A percentile compares a stretch with the other conserved stretches of the same genome.
phyloP scores from a whole-genome alignment of 2,329 filamentous ascomycete species.

The Epichloe coenophiala region DNA sequence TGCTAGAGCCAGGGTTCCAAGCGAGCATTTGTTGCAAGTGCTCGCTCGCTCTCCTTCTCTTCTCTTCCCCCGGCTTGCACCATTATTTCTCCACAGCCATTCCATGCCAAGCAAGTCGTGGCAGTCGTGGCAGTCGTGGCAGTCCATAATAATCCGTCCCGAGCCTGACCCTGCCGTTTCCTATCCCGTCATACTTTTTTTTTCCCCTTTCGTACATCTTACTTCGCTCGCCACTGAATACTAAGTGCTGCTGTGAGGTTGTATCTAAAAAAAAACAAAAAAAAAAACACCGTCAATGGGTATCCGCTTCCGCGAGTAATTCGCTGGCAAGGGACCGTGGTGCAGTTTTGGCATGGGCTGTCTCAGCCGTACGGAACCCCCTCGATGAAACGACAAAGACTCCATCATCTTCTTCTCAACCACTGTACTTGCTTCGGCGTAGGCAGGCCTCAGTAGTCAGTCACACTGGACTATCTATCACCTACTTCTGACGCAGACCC shows the following conservation, averaged over 20 bases:
- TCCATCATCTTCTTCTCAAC: slow-evolving; percentile 8
- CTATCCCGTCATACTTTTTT: background rate
- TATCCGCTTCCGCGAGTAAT: no score
- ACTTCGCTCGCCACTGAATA: background rate
- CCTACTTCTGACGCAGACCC: slow-evolving; percentile 3
- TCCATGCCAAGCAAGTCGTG: background rate
- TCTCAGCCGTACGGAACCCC: slow-evolving; percentile 8
- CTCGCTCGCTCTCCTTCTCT: background rate
- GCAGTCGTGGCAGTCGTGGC: no score
- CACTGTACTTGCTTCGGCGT: slow-evolving; percentile 6
- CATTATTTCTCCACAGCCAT: slow-evolving; percentile 1
- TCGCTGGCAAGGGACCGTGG: background rate
- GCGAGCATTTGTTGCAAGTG: background rate
- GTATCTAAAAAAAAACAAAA: no score
- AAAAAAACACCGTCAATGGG: no score
- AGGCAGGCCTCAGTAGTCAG: background rate
- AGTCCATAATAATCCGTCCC: background rate
- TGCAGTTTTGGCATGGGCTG: slow-evolving; percentile 6
- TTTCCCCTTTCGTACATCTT: background rate
- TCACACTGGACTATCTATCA: slow-evolving; percentile 4
- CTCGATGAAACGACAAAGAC: slow-evolving; percentile 14
- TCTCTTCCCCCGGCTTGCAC: background rate
- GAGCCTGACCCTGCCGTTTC: background rate
- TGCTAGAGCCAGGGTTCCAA: background rate
- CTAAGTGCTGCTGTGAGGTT: background rate